phyloP scores from a whole-genome alignment of 352 stramenopile species.

The Phytophthora hybrid region DNA sequence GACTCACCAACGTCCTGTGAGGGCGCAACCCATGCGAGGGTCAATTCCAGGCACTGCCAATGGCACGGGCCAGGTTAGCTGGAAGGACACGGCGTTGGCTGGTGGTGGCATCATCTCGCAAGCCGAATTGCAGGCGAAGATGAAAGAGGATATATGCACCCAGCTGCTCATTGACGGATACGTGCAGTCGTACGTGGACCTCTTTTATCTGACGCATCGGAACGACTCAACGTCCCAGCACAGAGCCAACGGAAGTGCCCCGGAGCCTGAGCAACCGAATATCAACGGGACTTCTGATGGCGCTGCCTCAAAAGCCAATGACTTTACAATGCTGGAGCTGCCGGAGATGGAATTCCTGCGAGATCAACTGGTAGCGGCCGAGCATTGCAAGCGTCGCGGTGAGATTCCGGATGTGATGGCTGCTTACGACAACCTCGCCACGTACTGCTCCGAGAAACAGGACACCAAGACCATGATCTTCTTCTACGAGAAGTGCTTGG shows the following conservation, averaged over 20 bases:
- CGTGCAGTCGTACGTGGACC: slow-evolving; percentile 94
- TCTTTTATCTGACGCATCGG: slow-evolving; percentile 95
- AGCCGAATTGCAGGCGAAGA: slow-evolving; percentile 57
- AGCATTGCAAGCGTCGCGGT: slow-evolving; percentile 90
- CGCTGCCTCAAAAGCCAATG: neutral
- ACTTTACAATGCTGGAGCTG: slow-evolving; percentile 33
- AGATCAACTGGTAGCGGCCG: slow-evolving; percentile 87
- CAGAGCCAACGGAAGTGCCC: slow-evolving; percentile 5
- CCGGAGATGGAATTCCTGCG: slow-evolving; percentile 89
- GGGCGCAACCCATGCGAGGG: slow-evolving; percentile 69
- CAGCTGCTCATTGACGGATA: slow-evolving; percentile 90
- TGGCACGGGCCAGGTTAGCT: slow-evolving; percentile 8
- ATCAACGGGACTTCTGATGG: slow-evolving; percentile 4
- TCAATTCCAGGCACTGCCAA: slow-evolving; percentile 9
- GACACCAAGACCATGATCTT: slow-evolving; percentile 93
- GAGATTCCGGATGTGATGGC: slow-evolving; percentile 87
- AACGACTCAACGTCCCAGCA: slow-evolving; percentile 42
- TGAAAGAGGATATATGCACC: slow-evolving; percentile 85
- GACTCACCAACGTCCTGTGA: slow-evolving; percentile 59
- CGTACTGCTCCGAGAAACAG: slow-evolving; percentile 76
- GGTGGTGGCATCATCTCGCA: slow-evolving; percentile 28
- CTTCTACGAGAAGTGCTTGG: slow-evolving; percentile 94
- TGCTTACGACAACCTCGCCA: slow-evolving; percentile 84
- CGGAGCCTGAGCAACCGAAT: slow-evolving; percentile 3
- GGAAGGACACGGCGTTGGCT: slow-evolving; percentile 18